phyloP scores from a whole-genome alignment of 169 alveolate species.

The Cryptosporidium baileyi region DNA sequence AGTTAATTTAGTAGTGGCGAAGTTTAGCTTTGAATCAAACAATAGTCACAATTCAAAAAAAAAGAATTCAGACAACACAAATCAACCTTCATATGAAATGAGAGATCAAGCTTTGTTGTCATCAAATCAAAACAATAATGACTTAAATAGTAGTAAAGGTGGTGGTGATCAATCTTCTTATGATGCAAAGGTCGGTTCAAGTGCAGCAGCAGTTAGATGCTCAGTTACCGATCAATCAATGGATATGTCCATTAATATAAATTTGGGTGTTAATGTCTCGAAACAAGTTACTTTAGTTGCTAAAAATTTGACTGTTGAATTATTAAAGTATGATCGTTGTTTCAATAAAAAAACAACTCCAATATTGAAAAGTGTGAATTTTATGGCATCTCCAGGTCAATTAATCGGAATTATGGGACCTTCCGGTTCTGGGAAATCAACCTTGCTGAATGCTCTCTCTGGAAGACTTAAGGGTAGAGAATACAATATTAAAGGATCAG shows the following conservation, averaged over 20 bases:
- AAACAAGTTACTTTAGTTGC: conserved; percentile 48
- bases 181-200: conserved; percentile 63
- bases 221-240: conserved; percentile 57
- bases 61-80: not conserved
- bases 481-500: conserved; percentile 29
- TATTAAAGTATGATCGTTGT: not conserved
- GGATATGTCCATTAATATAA: conserved; percentile 45
- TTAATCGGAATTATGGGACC: conserved; percentile 72
- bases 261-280: conserved; percentile 32
- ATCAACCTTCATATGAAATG: conserved; percentile 3
- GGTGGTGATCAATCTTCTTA: conserved; percentile 46
- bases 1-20: conserved; percentile 59
- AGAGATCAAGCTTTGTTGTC: not conserved
- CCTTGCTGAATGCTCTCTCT: conserved; percentile 64
- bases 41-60: not conserved
- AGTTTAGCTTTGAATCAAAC: conserved; percentile 40
- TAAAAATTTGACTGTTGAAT: conserved; percentile 15
- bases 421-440: conserved; percentile 71
- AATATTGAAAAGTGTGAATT: conserved; percentile 42
- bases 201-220: conserved; percentile 66
- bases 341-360: not conserved
- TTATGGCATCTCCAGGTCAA: conserved; percentile 72
- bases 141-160: not conserved
- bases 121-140: not conserved
- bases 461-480: conserved; percentile 68